Base-by-base conservation (phyloP, 2,329 filamentous ascomycete species). In the Claviceps purpurea region DNA sequence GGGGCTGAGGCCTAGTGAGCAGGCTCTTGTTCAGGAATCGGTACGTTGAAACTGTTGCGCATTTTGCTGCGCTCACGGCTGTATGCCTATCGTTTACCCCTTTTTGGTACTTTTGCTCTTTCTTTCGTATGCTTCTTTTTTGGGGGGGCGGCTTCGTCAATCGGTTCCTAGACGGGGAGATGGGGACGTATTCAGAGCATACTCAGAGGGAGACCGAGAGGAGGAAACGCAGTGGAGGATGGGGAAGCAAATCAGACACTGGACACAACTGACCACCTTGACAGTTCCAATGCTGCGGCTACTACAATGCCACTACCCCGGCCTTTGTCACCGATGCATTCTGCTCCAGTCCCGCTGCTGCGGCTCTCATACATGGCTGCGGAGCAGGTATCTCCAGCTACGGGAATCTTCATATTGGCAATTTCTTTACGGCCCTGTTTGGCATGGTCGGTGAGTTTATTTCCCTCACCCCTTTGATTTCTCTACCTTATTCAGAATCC, bases 201-300 rank as follows among this genome's bases (percentile, higher is more conserved):
- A 34, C 11, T 8, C 30, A 34, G 30, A 11, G 30, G 30, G 3
- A 34, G 8, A 30, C 3, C 8, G 8, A 30, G 4, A 11, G 30
- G 30, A 10, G 30, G 8, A 10, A 34, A 11, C 30, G 30, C 10
- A 4, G 10, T 34, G 30, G 11, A 10, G 11, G 30, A 34, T 34
- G 10, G 10, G 10, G 30, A 11, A 34, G 3, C 1, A 34, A 34
- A 34, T 11, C 10, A 34, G 30, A 11, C 30, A 34, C 10, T 34
- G 10, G 10, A 34, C 30, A 34, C 30, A 11, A 34, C 30, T 34
- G 10, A 34, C 30, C 10, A 34, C 10, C 10, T 34, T 34, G 8
- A 42, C 6, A 89, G 81, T 90, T 91, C 65, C 65, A 79, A 60
- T 93, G 87, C 78, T 93, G 87, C 60, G 87, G 87, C 56, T 93